Evolutionary conservation across 768 basidiomycete species (phyloP).

Genomic region (Tylopilus balloui): DNA sequence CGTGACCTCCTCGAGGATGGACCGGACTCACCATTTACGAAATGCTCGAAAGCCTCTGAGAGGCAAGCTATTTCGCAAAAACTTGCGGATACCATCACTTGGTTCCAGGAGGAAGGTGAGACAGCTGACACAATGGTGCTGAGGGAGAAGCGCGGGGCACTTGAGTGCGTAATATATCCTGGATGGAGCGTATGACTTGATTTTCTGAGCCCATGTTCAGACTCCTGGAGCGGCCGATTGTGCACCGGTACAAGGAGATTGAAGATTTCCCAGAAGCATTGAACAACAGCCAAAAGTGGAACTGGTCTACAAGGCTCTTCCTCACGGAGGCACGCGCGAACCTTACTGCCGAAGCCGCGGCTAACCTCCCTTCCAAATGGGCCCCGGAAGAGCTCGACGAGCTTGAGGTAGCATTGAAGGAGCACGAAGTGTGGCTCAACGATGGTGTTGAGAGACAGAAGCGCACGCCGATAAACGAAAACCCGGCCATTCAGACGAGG

Average conservation of each 20-base stretch:
- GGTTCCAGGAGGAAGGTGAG: conserved; percentile 86
- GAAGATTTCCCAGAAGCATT: conserved; percentile 79
- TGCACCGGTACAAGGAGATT: conserved; percentile 86
- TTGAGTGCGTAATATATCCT: conserved; percentile 71
- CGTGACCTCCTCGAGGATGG: conserved; percentile 75
- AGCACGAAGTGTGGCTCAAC: conserved; percentile 81
- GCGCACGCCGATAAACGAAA: conserved; percentile 62
- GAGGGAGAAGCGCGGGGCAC: conserved; percentile 64
- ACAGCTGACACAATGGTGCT: conserved; percentile 72
- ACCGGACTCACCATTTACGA: conserved; percentile 69
- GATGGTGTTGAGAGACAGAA: conserved; percentile 82
- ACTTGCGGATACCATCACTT: conserved; percentile 69
- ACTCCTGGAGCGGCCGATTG: conserved; percentile 72
- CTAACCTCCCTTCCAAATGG: conserved; percentile 70
- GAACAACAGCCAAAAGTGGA: conserved; percentile 82
- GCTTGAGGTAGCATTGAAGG: conserved; percentile 71
- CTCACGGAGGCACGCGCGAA: conserved; percentile 73
- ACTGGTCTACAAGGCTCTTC: conserved; percentile 86
- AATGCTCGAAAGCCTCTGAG: conserved; percentile 76
- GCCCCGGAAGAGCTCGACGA: conserved; percentile 79
- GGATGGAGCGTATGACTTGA: not conserved
- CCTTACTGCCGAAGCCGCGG: conserved; percentile 58
- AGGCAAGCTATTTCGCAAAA: conserved; percentile 58
- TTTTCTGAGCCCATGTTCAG: conserved; percentile 36
- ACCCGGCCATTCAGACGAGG: conserved; percentile 79